phyloP scores from a whole-genome alignment of 495 filamentous ascomycete species.

The Aspergillus incahuasiensis region DNA sequence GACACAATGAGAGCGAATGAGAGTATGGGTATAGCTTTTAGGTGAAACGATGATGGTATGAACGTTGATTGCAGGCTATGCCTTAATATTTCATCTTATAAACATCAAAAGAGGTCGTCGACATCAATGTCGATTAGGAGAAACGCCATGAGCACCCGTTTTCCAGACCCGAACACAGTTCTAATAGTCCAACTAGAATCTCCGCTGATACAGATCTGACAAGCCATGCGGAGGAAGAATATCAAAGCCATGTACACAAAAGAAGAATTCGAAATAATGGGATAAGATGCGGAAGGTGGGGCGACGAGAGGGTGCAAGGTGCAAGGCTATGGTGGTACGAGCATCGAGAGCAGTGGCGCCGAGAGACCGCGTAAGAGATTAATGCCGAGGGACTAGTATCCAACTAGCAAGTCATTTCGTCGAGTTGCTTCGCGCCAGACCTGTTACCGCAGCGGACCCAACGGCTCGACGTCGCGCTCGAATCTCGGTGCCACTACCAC shows the following conservation, averaged over 20 bases:
- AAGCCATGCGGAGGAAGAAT: slow-evolving; percentile 30
- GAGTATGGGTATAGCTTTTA: neutral
- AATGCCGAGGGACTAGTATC: slow-evolving; percentile 26
- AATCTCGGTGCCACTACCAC: slow-evolving; percentile 45
- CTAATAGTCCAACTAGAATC: slow-evolving; percentile 43
- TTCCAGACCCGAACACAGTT: slow-evolving; percentile 48
- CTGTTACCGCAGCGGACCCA: slow-evolving; percentile 36
- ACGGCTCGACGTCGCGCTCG: slow-evolving; percentile 43
- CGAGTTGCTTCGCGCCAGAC: slow-evolving; percentile 47
- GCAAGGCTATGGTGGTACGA: slow-evolving; percentile 11
- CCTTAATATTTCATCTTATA: slow-evolving; percentile 25
- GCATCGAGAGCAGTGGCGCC: slow-evolving; percentile 25
- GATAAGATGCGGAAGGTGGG: slow-evolving; percentile 19
- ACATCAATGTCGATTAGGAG: slow-evolving; percentile 33
- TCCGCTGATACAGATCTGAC: slow-evolving; percentile 26
- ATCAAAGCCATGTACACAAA: slow-evolving; percentile 47
- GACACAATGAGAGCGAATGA: neutral
- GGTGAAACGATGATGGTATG: neutral
- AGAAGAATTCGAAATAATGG: slow-evolving; percentile 19
- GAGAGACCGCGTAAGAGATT: slow-evolving; percentile 7
- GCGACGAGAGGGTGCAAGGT: slow-evolving; percentile 5
- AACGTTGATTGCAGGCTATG: slow-evolving; percentile 17
- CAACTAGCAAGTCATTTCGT: slow-evolving; percentile 32
- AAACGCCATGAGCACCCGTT: slow-evolving; percentile 50
- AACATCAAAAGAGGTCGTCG: slow-evolving; percentile 35